Evolutionary conservation across 164 flowering plant genomes (phyloP), one percentile per base, ranked within the genome.

Genomic region (Aristolochia californica): DNA sequence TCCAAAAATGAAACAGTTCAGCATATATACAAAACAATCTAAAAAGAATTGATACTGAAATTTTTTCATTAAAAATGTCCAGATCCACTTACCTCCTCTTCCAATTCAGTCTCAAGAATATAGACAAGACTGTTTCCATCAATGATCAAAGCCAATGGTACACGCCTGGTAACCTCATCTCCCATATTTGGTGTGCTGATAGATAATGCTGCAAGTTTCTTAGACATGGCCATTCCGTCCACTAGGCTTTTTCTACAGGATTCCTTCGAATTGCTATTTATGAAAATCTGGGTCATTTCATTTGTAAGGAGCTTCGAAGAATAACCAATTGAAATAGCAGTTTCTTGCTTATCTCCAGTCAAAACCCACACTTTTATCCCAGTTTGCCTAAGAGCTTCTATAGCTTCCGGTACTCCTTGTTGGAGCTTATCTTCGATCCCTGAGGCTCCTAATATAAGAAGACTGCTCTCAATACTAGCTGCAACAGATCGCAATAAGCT

Each of bases 121-220:
- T 94, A 75, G 16, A 94, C 97, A 59, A 94, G 97, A 72, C 99
- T 94, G 66, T 90, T 83, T 55, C 99, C 99, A 72, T 94, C 99
- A 72, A 94, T 90, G 48, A 89, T 83, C 62, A 94, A 76, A 56
- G 90, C 99, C 70, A 83, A 56, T 25, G 74, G 71, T 67, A 68
- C 58, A 23, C 34, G 48, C 58, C 43, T 64, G 34, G 67, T 57
- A 55, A 53, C 78, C 56, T 65, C 59, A 58, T 60, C 62, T 68
- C 65, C 76, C 22, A 26, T 43, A 45, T 50, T 58, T 20, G 62
- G 16, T 30, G 43, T 21, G 2, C n/a, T 27, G 16, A 68, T 72
- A 56, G 82, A 62, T 28, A 60, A 57, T 28, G 69, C 54, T 25
- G 48, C 43, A 12, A 61, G 70, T 62, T 76, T 83, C 67, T 72